Percentiles rank a stretch among this genome's conserved stretches.
phyloP scores from a whole-genome alignment of 2,329 filamentous ascomycete genomes.

The Fusarium sp. region DNA sequence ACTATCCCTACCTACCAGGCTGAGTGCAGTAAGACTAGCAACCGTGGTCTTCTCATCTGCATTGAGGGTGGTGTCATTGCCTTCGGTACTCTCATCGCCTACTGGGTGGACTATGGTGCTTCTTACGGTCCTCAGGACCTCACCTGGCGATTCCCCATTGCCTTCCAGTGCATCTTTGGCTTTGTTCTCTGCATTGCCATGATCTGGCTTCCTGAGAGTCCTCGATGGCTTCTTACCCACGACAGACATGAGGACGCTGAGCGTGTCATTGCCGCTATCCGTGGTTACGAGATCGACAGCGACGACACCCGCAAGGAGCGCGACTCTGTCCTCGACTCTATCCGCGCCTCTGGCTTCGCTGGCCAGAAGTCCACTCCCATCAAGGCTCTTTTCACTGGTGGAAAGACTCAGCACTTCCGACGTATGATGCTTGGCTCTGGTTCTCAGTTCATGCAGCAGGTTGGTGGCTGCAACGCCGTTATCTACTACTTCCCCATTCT shows the following conservation, averaged over 20 bases:
- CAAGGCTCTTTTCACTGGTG: slow-evolving; percentile 68
- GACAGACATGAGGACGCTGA: slow-evolving; percentile 57
- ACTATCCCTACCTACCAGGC: slow-evolving; percentile 68
- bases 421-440: slow-evolving; percentile 71
- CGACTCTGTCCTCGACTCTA: slow-evolving; percentile 60
- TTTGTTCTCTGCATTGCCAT: slow-evolving; percentile 57
- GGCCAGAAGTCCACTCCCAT: slow-evolving; percentile 59
- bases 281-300: slow-evolving; percentile 60
- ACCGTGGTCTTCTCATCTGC: slow-evolving; percentile 66
- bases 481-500: slow-evolving; percentile 73
- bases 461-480: slow-evolving; percentile 69
- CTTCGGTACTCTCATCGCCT: slow-evolving; percentile 54
- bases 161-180: slow-evolving; percentile 54
- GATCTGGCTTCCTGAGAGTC: slow-evolving; percentile 59
- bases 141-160: slow-evolving; percentile 67
- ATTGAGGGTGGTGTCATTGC: slow-evolving; percentile 58
- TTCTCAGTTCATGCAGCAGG: slow-evolving; percentile 72
- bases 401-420: slow-evolving; percentile 74
- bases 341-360: slow-evolving; percentile 64
- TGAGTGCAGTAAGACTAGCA: slow-evolving; percentile 63
- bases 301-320: slow-evolving; percentile 69
- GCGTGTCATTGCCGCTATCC: slow-evolving; percentile 44
- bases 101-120: slow-evolving; percentile 59
- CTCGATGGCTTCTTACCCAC: slow-evolving; percentile 61
- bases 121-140: slow-evolving; percentile 59